These are phyloP conservation scores for Sphaerulina musiva DNA, from an alignment of 2,329 filamentous ascomycete genomes.

Conservation along the genomic window DNA sequence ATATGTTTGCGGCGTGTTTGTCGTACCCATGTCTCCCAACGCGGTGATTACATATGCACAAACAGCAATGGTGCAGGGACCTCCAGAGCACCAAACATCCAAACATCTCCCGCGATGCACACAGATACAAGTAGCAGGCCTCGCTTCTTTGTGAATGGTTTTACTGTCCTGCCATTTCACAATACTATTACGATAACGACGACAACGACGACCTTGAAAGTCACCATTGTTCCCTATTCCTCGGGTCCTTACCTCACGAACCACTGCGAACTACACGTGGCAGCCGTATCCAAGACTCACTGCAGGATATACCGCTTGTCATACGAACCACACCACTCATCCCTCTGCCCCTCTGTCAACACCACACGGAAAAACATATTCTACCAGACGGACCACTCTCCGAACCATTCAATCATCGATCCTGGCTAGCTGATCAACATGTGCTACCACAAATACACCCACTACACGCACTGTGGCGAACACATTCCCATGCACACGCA, in stretches of 20 bases:
- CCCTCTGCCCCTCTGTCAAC: background rate
- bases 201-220: background rate
- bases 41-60: constrained; percentile 5
- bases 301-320: background rate
- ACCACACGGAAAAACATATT: background rate
- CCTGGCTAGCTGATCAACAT: constrained; percentile 8
- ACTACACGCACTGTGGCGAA: constrained; percentile 25
- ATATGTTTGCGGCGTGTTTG: constrained; percentile 9
- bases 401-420: background rate
- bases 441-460: constrained; percentile 34
- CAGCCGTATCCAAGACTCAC: background rate
- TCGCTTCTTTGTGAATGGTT: background rate
- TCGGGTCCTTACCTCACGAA: background rate
- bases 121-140: constrained; percentile 10
- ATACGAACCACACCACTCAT: background rate
- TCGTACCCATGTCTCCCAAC: constrained; percentile 10
- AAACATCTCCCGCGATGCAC: constrained; percentile 6
- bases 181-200: background rate
- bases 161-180: background rate
- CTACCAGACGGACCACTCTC: constrained; percentile 1
- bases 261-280: background rate
- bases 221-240: background rate
- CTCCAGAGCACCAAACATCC: constrained; percentile 9
- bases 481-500: constrained; percentile 31
- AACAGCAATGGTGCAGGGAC: constrained; percentile 6